Base-by-base conservation (phyloP, 1,284 basidiomycete species). In the Meripilus lineatus region DNA sequence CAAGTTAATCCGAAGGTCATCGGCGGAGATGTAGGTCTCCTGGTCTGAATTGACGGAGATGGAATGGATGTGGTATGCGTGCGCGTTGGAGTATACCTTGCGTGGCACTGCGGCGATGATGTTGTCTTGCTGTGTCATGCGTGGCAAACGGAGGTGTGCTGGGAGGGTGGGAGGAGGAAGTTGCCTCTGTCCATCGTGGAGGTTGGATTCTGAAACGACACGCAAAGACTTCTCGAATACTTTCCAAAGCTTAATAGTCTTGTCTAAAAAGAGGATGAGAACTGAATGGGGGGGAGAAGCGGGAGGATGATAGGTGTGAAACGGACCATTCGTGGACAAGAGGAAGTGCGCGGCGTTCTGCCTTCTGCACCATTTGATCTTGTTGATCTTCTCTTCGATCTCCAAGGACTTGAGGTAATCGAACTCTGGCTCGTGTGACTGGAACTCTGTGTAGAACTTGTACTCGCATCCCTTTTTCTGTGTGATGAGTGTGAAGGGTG, bases 341-440 rank as follows among this genome's bases (percentile, higher is more conserved):
- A 99, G 71, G 69, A 99, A 98, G 68, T 99, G 96, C 37, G 96
- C 93, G 24, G 89, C 79, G 61, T 99, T 99, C 70, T 98, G 94
- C 52, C 96, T 82, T 72, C 86, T 93, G 77, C 94, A 98, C 96
- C 96, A 99, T 66, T 94, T 92, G 78, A 99, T 99, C 80, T 97
- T 92, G 77, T 99, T 99, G 77, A 99, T 99, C 85, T 99, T 99
- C 76, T 99, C 96, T 70, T 99, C 96, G 66, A 99, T 99, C 77
- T 99, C 96, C 55, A 99, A 77, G 24, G 93, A 96, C 75, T 99
- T 99, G 65, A 99, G 84, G 67, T 99, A 99, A 75, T 99, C 96
- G 67, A 99, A 99, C 67, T 99, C 96, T 47, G 96, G 96, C 67
- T 99, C 96, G 67, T 99, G 96, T 35, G 93, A 96, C 75, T 99